Evolutionary conservation across 2,329 filamentous ascomycete species (phyloP).

Genomic region (Penicillium olsonii): DNA sequence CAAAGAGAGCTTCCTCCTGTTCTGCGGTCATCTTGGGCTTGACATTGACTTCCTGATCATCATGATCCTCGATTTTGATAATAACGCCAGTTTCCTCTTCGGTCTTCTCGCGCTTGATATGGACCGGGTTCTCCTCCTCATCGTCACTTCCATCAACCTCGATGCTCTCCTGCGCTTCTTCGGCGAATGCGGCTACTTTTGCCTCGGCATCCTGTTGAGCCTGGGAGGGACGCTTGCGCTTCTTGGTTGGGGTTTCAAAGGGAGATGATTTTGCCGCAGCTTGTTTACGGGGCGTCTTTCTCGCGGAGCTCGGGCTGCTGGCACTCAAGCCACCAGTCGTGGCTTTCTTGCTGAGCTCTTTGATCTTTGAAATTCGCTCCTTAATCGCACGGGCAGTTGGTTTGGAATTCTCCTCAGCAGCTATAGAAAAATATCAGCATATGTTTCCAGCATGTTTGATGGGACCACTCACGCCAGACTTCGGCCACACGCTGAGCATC

Average conservation of each 20-base stretch:
- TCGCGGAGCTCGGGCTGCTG: not conserved
- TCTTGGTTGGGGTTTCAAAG: not conserved
- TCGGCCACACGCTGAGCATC: slow-evolving; percentile 37
- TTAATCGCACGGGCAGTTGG: slow-evolving; percentile 44
- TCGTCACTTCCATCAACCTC: not conserved
- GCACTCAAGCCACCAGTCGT: slow-evolving; percentile 7
- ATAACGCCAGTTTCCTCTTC: not conserved
- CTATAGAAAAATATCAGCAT: slow-evolving; percentile 11
- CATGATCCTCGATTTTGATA: not conserved
- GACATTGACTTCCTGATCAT: not conserved
- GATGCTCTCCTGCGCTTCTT: not conserved
- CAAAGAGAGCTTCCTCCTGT: not conserved
- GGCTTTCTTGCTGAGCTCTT: slow-evolving; percentile 20
- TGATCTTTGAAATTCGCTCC: slow-evolving; percentile 42
- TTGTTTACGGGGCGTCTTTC: not conserved
- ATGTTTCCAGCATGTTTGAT: not conserved
- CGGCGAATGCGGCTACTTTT: not conserved
- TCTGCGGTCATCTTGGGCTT: not conserved
- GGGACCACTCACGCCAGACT: slow-evolving; percentile 41
- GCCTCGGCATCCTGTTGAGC: not conserved
- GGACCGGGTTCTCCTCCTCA: not conserved
- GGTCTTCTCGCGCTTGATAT: not conserved
- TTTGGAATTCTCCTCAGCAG: slow-evolving; percentile 14
- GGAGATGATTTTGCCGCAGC: not conserved
- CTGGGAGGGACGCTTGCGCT: not conserved